Conservation (phyloP, 1,284 basidiomycete species). For the Ustilago lituana region DNA sequence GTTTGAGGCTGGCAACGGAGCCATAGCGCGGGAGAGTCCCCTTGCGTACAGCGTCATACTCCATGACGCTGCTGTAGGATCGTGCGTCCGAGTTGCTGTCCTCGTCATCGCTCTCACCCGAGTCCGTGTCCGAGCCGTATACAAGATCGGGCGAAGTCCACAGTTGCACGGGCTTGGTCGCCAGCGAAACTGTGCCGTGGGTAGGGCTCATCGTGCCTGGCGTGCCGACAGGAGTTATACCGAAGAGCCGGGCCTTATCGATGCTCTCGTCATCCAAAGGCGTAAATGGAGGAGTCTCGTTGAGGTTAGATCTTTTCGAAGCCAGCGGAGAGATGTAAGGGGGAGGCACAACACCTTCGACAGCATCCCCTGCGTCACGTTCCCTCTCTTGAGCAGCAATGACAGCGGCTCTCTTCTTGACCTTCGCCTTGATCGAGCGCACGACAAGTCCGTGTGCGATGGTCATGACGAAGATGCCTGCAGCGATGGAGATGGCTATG, state of each 20-base stretch:
- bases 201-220: slow-evolving; percentile 24
- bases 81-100: slow-evolving; percentile 24
- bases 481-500: slow-evolving; percentile 40
- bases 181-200: not conserved
- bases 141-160: slow-evolving; percentile 48
- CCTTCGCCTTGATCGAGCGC: slow-evolving; percentile 42
- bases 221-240: slow-evolving; percentile 6
- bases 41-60: slow-evolving; percentile 3
- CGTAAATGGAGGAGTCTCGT: slow-evolving; percentile 10
- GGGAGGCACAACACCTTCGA: slow-evolving; percentile 7
- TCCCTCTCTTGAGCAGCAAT: slow-evolving; percentile 34
- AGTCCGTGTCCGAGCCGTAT: slow-evolving; percentile 42
- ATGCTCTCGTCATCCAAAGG: slow-evolving; percentile 25
- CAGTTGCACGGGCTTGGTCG: slow-evolving; percentile 26
- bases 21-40: slow-evolving; percentile 24
- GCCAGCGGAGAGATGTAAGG: slow-evolving; percentile 10
- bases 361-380: slow-evolving; percentile 1
- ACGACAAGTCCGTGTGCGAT: slow-evolving; percentile 52
- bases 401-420: slow-evolving; percentile 40
- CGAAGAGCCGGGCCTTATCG: slow-evolving; percentile 33
- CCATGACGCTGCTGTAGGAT: slow-evolving; percentile 21
- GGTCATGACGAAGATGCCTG: slow-evolving; percentile 51
- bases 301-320: slow-evolving; percentile 1
- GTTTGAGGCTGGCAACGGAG: slow-evolving; percentile 16
- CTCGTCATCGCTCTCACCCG: slow-evolving; percentile 19